A percentile compares a stretch with the other conserved stretches of the same genome.
Conservation (phyloP, 2,329 filamentous ascomycete species). For the Hymenoscyphus fructigenus region DNA sequence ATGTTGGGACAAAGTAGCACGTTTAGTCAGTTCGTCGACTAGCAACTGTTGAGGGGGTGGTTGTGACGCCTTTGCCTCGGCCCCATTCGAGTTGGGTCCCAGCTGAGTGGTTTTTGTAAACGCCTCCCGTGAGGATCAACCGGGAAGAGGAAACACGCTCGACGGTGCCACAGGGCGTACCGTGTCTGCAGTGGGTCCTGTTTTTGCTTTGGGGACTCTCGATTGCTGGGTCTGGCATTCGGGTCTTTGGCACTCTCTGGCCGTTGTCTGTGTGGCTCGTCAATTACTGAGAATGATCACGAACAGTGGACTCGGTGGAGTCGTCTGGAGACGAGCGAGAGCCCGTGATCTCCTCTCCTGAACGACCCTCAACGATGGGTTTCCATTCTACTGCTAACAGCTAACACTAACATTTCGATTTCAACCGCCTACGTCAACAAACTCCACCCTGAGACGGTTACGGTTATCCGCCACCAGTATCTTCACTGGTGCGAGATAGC, state of each 20-base stretch:
- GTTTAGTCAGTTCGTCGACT: background rate
- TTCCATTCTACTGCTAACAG: background rate
- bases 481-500: background rate
- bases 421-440: background rate
- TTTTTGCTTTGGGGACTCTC: background rate
- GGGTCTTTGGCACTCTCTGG: background rate
- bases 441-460: slow-evolving; percentile 2
- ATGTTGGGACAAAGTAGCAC: background rate
- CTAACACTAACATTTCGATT: background rate
- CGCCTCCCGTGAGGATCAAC: slow-evolving; percentile 5
- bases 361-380: background rate
- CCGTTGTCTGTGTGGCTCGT: background rate
- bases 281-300: background rate
- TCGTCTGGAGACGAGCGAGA: background rate
- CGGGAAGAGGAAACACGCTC: background rate
- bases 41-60: background rate
- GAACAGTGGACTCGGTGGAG: background rate
- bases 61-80: background rate
- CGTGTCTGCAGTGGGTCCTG: background rate
- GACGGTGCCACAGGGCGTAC: slow-evolving; percentile 6
- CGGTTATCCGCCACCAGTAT: background rate
- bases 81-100: slow-evolving; percentile 1
- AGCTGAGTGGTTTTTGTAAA: slow-evolving; percentile 5
- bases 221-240: background rate
- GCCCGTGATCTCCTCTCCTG: background rate